Evolutionary conservation across 78 protist genomes (phyloP).

Genomic region (Dictyostelium intermedium): DNA sequence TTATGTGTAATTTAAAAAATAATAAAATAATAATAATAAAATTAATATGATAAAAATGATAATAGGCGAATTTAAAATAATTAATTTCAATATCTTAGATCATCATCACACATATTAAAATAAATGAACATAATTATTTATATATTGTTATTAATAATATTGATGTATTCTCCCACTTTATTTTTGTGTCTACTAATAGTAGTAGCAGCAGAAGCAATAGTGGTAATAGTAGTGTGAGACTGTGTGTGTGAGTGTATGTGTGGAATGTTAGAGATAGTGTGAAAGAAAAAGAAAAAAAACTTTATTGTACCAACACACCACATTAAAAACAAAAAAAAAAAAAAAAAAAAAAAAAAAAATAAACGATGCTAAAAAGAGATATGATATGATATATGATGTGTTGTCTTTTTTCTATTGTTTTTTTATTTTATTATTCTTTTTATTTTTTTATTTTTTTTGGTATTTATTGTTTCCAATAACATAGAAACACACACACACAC

Average conservation of each 20-base stretch:
- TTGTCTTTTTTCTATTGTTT: background rate
- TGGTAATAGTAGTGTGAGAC: background rate
- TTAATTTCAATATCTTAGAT: background rate
- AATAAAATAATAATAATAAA: too few relatives aligned
- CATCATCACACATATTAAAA: background rate
- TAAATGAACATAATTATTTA: background rate
- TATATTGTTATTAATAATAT: background rate
- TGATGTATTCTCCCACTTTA: background rate
- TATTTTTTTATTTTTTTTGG: background rate
- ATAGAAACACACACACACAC: background rate
- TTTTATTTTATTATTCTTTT: too few relatives aligned
- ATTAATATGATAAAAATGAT: too few relatives aligned
- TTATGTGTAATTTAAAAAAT: too few relatives aligned
- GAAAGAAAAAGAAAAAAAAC: background rate
- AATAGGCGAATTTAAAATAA: background rate
- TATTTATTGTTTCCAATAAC: background rate
- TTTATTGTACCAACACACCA: background rate
- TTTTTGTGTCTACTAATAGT: constrained; percentile 1
- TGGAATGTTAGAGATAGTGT: background rate
- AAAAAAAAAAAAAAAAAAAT: too few relatives aligned
- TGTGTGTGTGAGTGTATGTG: background rate
- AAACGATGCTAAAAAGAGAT: background rate
- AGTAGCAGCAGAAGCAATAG: background rate
- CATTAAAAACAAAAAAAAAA: too few relatives aligned
- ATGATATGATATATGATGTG: background rate